Evolutionary conservation across 140 eudicot species (phyloP).

Genomic region (Ambrosia hybrid): DNA sequence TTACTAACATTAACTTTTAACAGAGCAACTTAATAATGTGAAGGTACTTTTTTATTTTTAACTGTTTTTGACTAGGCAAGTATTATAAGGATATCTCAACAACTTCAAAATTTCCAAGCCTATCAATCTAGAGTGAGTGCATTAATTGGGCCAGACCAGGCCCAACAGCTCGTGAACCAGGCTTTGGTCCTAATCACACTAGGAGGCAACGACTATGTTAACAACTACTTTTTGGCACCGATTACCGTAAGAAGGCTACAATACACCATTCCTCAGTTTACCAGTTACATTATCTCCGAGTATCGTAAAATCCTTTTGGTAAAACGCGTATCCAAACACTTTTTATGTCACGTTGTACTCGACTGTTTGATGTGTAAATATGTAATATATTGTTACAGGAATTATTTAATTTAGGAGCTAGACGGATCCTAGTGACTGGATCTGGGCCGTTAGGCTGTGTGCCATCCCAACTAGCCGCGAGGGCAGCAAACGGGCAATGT

Average conservation of each 20-base stretch:
- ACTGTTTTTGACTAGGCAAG: conserved; percentile 45
- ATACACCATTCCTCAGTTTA: conserved; percentile 48
- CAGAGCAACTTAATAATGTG: conserved; percentile 3
- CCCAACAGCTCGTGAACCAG: conserved; percentile 52
- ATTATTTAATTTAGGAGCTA: conserved; percentile 56
- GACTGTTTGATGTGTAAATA: no score
- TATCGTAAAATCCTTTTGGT: conserved; percentile 62
- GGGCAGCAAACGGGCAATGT: conserved; percentile 59
- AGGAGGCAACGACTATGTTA: conserved; percentile 85
- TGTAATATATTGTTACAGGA: conserved; percentile 31
- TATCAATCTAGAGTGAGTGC: conserved; percentile 57
- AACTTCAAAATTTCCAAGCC: conserved; percentile 43
- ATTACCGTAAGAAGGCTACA: conserved; percentile 60
- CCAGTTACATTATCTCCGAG: conserved; percentile 48
- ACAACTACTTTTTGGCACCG: conserved; percentile 74
- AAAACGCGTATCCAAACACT: conserved; percentile 2
- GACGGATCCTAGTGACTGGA: conserved; percentile 76
- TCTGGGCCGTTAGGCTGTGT: conserved; percentile 84
- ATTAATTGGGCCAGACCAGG: conserved; percentile 43
- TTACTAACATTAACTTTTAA: conserved; percentile 2
- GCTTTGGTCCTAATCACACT: conserved; percentile 63
- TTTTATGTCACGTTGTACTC: background rate
- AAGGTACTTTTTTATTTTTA: conserved; percentile 8
- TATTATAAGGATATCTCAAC: conserved; percentile 56
- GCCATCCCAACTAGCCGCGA: conserved; percentile 60